Base-by-base conservation (phyloP, 2,329 filamentous ascomycete genomes). In the Zymoseptoria brevis region DNA sequence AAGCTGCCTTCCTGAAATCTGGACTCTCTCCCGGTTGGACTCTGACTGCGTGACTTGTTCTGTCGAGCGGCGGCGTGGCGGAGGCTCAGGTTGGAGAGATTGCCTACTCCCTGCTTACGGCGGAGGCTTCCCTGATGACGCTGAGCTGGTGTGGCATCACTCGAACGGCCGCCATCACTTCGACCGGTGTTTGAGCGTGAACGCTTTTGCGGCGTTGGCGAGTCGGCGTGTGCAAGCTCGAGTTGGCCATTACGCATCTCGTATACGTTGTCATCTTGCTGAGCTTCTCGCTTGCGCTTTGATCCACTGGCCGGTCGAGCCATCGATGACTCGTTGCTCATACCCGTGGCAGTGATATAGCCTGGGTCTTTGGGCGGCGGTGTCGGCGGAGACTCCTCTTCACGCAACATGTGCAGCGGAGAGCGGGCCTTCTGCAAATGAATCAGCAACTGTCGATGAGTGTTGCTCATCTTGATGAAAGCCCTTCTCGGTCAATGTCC, bases 1-100 rank as follows among this genome's bases (percentile, higher is more conserved):
- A 96, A 93, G 68, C 87, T 93, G 49, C 88, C 91, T 75, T 96
- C 91, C 45, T 82, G 74, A 65, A 87, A 87, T 57, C 76, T 87
- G 68, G 81, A 95, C 79, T 75, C 84, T 71, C 76, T 83, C 7
- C 26, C 26, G 77, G 62, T 55, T 48, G 63, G 56, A 50, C 48
- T 65, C 60, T 45, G 57, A 55, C 35, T 60, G 60, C 26, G 67
- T 66, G 50, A 65, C 56, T 56, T 66, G 57, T 1, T 60, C 49
- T 8, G 59, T 51, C 3, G 61, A 63, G 52, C 45, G 8, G 71
- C 70, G 29, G 66, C 68, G 54, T 74, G 71, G 21, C 70, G 67
- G 19, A 71, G 69, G 60, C 69, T 73, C 54, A 73, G 61, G 57
- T 69, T 67, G 16, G 70, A 72, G 35, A 74, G 66, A 60, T 72